Evolutionary conservation across 257 asterid species (phyloP).

Genomic region (Coffea eugenioides): DNA sequence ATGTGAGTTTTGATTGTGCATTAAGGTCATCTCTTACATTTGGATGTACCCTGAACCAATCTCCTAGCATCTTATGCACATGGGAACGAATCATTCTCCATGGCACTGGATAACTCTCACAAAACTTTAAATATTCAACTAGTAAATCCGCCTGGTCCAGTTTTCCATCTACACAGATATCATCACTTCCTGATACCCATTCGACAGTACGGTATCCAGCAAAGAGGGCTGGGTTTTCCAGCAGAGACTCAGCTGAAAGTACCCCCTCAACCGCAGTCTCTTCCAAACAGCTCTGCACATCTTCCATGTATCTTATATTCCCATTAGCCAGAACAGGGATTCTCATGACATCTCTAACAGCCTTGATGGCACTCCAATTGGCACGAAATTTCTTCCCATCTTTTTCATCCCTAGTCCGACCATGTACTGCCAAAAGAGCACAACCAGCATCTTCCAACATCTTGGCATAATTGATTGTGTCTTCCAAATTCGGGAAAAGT

Average conservation of each 20-base stretch:
- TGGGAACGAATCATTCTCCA: slow-evolving; percentile 97
- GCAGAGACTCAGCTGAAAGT: slow-evolving; percentile 92
- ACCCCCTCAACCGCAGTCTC: slow-evolving; percentile 80
- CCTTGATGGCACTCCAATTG: slow-evolving; percentile 74
- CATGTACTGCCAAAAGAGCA: slow-evolving; percentile 89
- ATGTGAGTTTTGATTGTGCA: slow-evolving; percentile 60
- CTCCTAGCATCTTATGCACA: slow-evolving; percentile 89
- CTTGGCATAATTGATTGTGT: slow-evolving; percentile 80
- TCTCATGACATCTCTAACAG: slow-evolving; percentile 72
- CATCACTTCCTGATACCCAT: slow-evolving; percentile 51
- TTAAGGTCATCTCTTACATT: slow-evolving; percentile 71
- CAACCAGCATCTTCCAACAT: slow-evolving; percentile 98
- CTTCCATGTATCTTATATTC: slow-evolving; percentile 74
- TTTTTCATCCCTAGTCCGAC: slow-evolving; percentile 91
- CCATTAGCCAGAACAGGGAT: slow-evolving; percentile 97
- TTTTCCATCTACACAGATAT: slow-evolving; percentile 38
- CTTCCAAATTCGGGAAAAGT: slow-evolving; percentile 70
- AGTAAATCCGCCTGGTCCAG: slow-evolving; percentile 74
- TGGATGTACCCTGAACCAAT: slow-evolving; percentile 83
- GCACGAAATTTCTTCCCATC: slow-evolving; percentile 93
- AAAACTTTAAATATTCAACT: slow-evolving; percentile 67
- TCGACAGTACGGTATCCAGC: slow-evolving; percentile 76
- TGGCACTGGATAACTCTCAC: slow-evolving; percentile 88
- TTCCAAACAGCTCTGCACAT: slow-evolving; percentile 63
- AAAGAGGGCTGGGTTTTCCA: slow-evolving; percentile 94